Percentiles rank a stretch among this genome's conserved stretches.
These are phyloP conservation scores for Oryza brachyantha DNA, from an alignment of 176 grass and related monocot genomes.

Conservation along the genomic window DNA sequence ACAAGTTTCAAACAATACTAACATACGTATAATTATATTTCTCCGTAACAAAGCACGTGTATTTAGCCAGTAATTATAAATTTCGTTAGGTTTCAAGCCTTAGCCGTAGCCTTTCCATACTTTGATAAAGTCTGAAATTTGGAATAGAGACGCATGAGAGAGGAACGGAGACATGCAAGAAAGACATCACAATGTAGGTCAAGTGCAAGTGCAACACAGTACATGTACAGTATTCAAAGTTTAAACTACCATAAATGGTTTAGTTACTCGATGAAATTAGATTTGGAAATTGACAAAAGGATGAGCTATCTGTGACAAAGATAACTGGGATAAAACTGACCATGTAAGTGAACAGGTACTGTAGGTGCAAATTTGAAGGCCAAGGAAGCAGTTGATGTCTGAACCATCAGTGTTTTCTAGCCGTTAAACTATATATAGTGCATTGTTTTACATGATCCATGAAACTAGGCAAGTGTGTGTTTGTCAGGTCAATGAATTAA, in stretches of 20 bases:
- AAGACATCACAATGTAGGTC: neutral
- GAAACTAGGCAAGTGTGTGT: conserved; percentile 27
- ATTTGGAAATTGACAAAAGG: conserved; percentile 18
- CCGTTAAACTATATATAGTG: conserved; percentile 31
- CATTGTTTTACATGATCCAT: conserved; percentile 18
- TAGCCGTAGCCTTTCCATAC: too few relatives aligned
- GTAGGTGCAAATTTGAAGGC: conserved; percentile 21
- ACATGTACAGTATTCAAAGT: neutral
- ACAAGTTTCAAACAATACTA: too few relatives aligned
- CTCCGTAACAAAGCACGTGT: too few relatives aligned
- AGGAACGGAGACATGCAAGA: neutral
- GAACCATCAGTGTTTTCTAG: conserved; percentile 35
- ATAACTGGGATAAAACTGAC: conserved; percentile 30
- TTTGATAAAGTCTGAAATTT: too few relatives aligned
- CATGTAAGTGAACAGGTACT: conserved; percentile 6
- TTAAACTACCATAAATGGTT: neutral
- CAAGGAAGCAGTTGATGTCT: conserved; percentile 36
- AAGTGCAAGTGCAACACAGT: neutral
- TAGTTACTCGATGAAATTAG: conserved; percentile 21
- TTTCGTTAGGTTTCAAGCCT: too few relatives aligned
- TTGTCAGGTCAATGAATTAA: conserved; percentile 31
- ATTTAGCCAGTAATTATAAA: too few relatives aligned
- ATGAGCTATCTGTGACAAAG: conserved; percentile 29
- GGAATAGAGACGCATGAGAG: neutral
- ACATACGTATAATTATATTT: too few relatives aligned